These are phyloP conservation scores for Linnemannia hyalina DNA, from an alignment of 192 early-diverging fungal species.

Conservation along the genomic window DNA sequence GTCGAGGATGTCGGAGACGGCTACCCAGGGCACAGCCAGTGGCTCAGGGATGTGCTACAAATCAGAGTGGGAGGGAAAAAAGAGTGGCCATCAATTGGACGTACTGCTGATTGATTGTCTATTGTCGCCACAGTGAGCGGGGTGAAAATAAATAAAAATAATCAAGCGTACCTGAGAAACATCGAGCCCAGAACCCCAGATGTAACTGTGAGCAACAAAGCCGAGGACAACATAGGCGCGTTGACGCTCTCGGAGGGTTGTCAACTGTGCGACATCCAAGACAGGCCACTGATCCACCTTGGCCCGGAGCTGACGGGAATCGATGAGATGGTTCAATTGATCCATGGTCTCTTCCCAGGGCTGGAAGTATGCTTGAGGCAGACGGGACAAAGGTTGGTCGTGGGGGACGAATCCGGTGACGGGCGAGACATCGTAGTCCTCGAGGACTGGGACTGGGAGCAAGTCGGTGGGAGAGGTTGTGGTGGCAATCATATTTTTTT, in stretches of 20 bases:
- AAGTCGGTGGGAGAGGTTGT: neutral
- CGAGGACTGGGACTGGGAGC: constrained; percentile 58
- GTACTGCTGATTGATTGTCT: neutral
- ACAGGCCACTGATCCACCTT: constrained; percentile 71
- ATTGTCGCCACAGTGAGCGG: neutral
- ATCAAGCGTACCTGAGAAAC: constrained; percentile 68
- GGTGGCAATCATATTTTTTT: neutral
- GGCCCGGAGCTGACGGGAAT: constrained; percentile 74
- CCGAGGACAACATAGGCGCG: constrained; percentile 87
- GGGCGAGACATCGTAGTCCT: constrained; percentile 86
- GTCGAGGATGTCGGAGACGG: constrained; percentile 75
- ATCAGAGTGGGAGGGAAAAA: too few relatives aligned
- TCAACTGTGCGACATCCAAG: constrained; percentile 68
- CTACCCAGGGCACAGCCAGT: constrained; percentile 89
- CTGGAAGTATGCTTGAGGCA: constrained; percentile 80
- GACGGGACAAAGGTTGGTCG: constrained; percentile 76
- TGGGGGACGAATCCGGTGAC: constrained; percentile 87
- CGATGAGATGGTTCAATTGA: constrained; percentile 76
- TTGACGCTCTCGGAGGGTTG: constrained; percentile 74
- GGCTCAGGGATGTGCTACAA: constrained; percentile 75
- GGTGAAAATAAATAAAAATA: neutral
- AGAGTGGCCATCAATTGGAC: neutral
- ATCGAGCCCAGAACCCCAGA: constrained; percentile 87
- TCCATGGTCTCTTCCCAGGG: constrained; percentile 92
- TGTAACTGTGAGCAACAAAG: constrained; percentile 90